Evolutionary conservation across 2,329 filamentous ascomycete species (phyloP), one percentile per base, ranked within the genome.

Genomic region (Diaporthe velutina): DNA sequence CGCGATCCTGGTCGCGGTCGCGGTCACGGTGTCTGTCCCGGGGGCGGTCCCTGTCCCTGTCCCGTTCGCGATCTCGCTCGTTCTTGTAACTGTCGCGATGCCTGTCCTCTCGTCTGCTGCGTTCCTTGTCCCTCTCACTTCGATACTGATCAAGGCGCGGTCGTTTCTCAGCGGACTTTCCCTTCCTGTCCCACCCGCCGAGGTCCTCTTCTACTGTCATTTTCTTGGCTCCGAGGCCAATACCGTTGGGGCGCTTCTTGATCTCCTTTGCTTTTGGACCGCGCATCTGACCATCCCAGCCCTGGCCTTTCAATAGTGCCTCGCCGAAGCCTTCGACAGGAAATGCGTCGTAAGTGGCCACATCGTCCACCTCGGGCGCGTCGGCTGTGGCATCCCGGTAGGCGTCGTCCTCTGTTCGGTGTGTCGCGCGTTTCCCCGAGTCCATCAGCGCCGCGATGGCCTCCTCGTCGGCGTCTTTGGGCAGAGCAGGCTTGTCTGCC

Each of bases 281-380:
- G 61, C 87, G 84, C 76, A 88, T 86, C 72, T 91, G 90, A 83
- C 85, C 93, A 86, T 98, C 95, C 96, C 96, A 98, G 12, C 97
- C 97, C 94, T 98, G 98, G 13, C 96, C 95, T 42, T 96, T 92
- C 48, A 99, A 88, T 77, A 98, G 88, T 0, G 96, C 95, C 25
- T 95, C 94, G 10, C 97, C 97, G 78, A 98, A 99, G 79, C 98
- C 95, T 78, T 98, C 96, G 22, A 98, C 95, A 0, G 97, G 96
- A 76, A 98, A 93, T 17, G 93, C 92, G 74, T 94, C 93, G 84
- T 98, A 98, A 80, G 97, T 95, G 45, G 94, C 94, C 25, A 98
- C 86, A 0, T 92, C 94, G 5, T 95, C 93, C 40, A 91, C 88
- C 30, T 95, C 93, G 1, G 95, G 95, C 1, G 95, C 93, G 35